Percentiles rank a stretch among this genome's conserved stretches.
Evolutionary conservation across 306 rosid genomes (phyloP).

Genomic region (Quercus berberidifolia): DNA sequence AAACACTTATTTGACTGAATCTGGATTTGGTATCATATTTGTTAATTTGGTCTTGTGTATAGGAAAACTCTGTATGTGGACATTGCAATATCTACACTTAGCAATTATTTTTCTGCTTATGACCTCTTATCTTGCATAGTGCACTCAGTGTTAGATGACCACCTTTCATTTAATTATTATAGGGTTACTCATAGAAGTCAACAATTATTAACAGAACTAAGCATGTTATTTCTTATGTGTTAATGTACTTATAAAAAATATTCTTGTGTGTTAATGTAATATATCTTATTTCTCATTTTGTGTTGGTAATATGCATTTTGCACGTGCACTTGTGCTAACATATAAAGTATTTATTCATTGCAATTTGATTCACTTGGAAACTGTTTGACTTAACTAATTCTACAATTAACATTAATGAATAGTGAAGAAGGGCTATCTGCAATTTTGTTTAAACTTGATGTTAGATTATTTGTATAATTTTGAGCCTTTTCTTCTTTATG

Average conservation of each 20-base stretch:
- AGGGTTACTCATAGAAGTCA: neutral
- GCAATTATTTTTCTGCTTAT: neutral
- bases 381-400: too few relatives aligned
- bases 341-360: too few relatives aligned
- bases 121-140: neutral
- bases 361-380: too few relatives aligned
- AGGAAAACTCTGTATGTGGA: neutral
- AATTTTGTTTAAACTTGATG: too few relatives aligned
- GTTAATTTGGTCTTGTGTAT: neutral
- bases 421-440: too few relatives aligned
- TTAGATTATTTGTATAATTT: too few relatives aligned
- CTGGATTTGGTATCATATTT: neutral
- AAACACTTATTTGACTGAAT: neutral
- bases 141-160: neutral
- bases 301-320: too few relatives aligned
- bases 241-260: too few relatives aligned
- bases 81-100: neutral
- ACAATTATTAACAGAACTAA: neutral
- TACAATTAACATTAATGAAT: too few relatives aligned
- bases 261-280: neutral
- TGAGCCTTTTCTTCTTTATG: too few relatives aligned
- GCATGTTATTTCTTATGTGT: neutral
- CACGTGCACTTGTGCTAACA: too few relatives aligned
- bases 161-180: neutral
- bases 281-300: too few relatives aligned